Evolutionary conservation across 1,284 basidiomycete genomes (phyloP).

Genomic region (Ganoderma multipileum): DNA sequence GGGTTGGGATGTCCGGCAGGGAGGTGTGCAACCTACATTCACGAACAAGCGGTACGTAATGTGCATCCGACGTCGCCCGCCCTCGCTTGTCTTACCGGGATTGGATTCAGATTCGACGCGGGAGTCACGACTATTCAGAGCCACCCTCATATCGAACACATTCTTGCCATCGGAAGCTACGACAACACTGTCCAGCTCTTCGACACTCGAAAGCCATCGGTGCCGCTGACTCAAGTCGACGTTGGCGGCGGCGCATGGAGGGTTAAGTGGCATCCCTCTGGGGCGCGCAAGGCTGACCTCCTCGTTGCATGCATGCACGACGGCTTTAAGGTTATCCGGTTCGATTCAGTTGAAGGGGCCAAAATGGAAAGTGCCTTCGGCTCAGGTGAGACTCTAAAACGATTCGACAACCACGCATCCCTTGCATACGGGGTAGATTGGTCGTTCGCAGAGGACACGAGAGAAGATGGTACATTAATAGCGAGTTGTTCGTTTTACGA

Average conservation of each 20-base stretch:
- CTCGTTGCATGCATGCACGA: constrained; percentile 97
- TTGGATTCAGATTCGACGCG: constrained; percentile 77
- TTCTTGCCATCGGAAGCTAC: constrained; percentile 95
- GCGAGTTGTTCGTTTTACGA: constrained; percentile 98
- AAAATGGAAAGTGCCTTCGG: constrained; percentile 1
- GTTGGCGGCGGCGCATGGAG: constrained; percentile 96
- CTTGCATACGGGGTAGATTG: constrained; percentile 97
- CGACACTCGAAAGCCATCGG: constrained; percentile 76
- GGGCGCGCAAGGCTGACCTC: constrained; percentile 67
- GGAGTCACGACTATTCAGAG: constrained; percentile 93
- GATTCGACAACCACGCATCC: constrained; percentile 83
- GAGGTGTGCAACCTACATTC: constrained; percentile 66
- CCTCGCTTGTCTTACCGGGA: constrained; percentile 5
- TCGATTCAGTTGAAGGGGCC: constrained; percentile 41
- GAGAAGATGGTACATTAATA: constrained; percentile 56
- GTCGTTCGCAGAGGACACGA: constrained; percentile 58
- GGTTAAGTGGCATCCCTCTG: constrained; percentile 91
- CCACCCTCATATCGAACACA: constrained; percentile 80
- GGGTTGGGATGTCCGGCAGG: constrained; percentile 89
- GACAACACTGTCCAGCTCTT: constrained; percentile 85
- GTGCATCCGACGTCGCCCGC: neutral
- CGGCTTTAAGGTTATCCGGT: constrained; percentile 86
- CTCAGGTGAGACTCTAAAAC: constrained; percentile 50
- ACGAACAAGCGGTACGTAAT: constrained; percentile 72
- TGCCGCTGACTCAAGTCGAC: constrained; percentile 66